These are phyloP conservation scores for Truncatella angustata DNA, from an alignment of 2,329 filamentous ascomycete genomes.

Conservation along the genomic window DNA sequence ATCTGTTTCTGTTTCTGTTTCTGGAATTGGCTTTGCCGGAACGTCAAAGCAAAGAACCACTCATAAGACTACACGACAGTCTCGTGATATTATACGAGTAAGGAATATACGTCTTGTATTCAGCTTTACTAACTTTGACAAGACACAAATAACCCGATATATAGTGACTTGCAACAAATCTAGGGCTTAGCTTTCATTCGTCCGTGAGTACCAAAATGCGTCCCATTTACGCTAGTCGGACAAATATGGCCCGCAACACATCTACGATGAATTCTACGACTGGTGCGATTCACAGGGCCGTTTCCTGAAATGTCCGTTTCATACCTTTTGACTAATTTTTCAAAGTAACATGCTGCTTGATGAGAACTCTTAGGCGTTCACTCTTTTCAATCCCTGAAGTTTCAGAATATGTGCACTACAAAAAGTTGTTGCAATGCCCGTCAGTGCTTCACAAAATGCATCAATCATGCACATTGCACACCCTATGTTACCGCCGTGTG, in stretches of 20 bases:
- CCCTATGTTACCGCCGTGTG: background rate
- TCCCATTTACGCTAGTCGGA: too few species aligned
- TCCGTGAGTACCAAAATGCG: too few species aligned
- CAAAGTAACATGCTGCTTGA: background rate
- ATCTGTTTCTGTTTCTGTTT: background rate
- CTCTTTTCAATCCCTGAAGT: background rate
- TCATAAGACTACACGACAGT: too few species aligned
- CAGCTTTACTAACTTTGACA: background rate
- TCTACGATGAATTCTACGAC: too few species aligned
- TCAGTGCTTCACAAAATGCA: background rate
- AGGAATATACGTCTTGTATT: background rate
- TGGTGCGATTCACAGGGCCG: too few species aligned
- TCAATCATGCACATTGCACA: background rate
- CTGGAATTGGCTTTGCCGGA: background rate
- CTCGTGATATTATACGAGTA: background rate
- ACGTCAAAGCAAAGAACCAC: too few species aligned
- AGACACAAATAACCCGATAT: background rate
- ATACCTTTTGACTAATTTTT: background rate
- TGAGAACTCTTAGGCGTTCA: background rate
- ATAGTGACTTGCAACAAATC: background rate
- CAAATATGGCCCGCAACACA: too few species aligned
- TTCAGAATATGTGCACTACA: constrained; percentile 1
- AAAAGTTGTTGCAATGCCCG: background rate
- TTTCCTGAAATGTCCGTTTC: too few species aligned
- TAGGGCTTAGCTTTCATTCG: too few species aligned